Conservation (phyloP, 2,329 filamentous ascomycete species). For the Colletotrichum salicis region DNA sequence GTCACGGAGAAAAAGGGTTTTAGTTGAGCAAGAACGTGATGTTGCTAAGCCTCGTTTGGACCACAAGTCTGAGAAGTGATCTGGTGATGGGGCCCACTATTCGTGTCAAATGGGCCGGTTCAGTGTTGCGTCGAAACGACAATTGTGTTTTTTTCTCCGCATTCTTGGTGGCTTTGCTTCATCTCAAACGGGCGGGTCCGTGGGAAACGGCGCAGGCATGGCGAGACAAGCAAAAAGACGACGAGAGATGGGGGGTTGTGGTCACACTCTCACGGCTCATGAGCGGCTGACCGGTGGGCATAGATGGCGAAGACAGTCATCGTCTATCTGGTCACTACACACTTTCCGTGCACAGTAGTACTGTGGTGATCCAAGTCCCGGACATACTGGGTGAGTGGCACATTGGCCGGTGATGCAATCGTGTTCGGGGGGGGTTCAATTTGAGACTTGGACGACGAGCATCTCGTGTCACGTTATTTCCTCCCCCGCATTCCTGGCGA, state of each 20-base stretch:
- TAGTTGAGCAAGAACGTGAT: not conserved
- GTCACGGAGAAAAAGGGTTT: not conserved
- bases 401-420: not conserved
- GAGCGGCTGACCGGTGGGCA: slow-evolving; percentile 3
- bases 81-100: slow-evolving; percentile 27
- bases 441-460: not conserved
- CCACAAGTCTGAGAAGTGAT: slow-evolving; percentile 21
- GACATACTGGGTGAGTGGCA: not conserved
- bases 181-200: not conserved
- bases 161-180: slow-evolving; percentile 9
- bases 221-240: not conserved
- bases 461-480: slow-evolving; percentile 14
- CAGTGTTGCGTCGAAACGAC: slow-evolving; percentile 15
- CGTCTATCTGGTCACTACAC: not conserved
- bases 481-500: slow-evolving; percentile 31
- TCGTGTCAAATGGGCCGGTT: slow-evolving; percentile 8
- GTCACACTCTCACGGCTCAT: slow-evolving; percentile 10
- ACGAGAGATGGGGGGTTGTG: not conserved
- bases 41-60: slow-evolving; percentile 21
- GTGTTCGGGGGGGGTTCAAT: not conserved
- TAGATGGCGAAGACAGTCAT: not conserved
- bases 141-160: slow-evolving; percentile 16
- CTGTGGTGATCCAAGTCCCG: not conserved
- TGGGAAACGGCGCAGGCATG: slow-evolving; percentile 2
- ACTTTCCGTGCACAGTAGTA: not conserved